Conservation (phyloP, 768 basidiomycete species). For the Hortiboletus campestris region DNA sequence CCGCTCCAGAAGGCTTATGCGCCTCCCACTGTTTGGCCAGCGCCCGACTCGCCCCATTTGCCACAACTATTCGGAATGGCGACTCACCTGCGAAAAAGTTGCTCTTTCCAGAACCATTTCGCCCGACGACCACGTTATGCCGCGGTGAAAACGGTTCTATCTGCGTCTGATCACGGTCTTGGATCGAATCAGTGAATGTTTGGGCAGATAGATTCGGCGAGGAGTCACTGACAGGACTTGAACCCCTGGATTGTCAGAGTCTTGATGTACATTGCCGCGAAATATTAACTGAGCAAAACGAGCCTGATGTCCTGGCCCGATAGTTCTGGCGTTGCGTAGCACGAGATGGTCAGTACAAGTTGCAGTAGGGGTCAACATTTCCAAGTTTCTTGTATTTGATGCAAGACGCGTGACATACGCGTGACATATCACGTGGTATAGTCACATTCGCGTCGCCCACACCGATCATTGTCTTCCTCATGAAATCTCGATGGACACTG, state of each 20-base stretch:
- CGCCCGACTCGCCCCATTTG: neutral
- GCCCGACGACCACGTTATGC: constrained; percentile 95
- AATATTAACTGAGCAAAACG: neutral
- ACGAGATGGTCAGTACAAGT: neutral
- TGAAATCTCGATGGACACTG: too few species aligned
- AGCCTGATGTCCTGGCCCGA: neutral
- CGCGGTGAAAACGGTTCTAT: constrained; percentile 93
- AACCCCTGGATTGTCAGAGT: constrained; percentile 92
- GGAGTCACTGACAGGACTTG: constrained; percentile 77
- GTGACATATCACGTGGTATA: constrained; percentile 23
- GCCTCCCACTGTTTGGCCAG: neutral
- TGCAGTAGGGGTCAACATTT: neutral
- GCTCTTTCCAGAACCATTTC: constrained; percentile 97
- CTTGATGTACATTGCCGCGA: constrained; percentile 69
- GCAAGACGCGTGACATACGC: constrained; percentile 8
- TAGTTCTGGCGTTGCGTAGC: neutral
- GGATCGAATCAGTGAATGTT: constrained; percentile 4
- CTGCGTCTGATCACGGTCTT: constrained; percentile 84
- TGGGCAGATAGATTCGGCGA: neutral
- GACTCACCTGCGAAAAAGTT: constrained; percentile 93
- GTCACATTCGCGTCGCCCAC: constrained; percentile 16
- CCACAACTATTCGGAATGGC: neutral
- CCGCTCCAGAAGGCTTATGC: neutral
- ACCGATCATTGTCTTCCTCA: too few species aligned
- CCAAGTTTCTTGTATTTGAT: too few species aligned